phyloP scores from a whole-genome alignment of 371 early-diverging fungal genomes.

The Dichotomocladium elegans region DNA sequence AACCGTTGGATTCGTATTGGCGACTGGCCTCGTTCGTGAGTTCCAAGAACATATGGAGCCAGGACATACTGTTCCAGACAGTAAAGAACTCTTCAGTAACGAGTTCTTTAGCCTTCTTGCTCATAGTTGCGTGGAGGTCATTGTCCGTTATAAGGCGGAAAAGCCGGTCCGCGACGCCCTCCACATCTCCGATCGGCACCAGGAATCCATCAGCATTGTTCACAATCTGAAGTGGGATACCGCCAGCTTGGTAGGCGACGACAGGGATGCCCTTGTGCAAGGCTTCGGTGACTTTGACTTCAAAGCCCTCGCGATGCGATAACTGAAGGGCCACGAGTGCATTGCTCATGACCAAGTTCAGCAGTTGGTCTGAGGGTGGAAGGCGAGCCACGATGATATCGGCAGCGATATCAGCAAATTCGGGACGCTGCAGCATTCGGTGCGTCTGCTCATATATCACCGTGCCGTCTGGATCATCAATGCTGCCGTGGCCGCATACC shows the following conservation, averaged over 20 bases:
- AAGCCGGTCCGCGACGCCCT: conserved; percentile 56
- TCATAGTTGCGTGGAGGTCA: conserved; percentile 39
- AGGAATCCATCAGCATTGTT: conserved; percentile 65
- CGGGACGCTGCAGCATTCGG: conserved; percentile 32
- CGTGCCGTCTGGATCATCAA: conserved; percentile 87
- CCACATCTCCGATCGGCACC: conserved; percentile 58
- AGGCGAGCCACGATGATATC: conserved; percentile 66
- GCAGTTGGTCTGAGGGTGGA: conserved; percentile 79
- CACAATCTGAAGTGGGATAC: conserved; percentile 81
- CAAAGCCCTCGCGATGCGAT: conserved; percentile 84
- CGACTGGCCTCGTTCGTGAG: conserved; percentile 36
- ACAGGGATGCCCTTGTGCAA: conserved; percentile 69
- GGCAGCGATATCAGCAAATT: conserved; percentile 43
- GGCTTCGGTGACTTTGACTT: conserved; percentile 90
- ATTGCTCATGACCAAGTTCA: conserved; percentile 68
- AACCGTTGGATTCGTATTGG: conserved; percentile 8
- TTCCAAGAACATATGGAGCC: conserved; percentile 62
- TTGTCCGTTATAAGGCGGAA: conserved; percentile 5
- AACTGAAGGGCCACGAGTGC: conserved; percentile 76
- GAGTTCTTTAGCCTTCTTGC: conserved; percentile 33
- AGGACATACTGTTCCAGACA: conserved; percentile 61
- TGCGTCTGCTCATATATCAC: conserved; percentile 65
- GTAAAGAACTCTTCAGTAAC: conserved; percentile 71
- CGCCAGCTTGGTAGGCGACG: conserved; percentile 66
- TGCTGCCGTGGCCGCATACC: conserved; percentile 77